These are phyloP conservation scores for Marasmius tenuissimus DNA, from an alignment of 1,284 basidiomycete species.

Conservation along the genomic window DNA sequence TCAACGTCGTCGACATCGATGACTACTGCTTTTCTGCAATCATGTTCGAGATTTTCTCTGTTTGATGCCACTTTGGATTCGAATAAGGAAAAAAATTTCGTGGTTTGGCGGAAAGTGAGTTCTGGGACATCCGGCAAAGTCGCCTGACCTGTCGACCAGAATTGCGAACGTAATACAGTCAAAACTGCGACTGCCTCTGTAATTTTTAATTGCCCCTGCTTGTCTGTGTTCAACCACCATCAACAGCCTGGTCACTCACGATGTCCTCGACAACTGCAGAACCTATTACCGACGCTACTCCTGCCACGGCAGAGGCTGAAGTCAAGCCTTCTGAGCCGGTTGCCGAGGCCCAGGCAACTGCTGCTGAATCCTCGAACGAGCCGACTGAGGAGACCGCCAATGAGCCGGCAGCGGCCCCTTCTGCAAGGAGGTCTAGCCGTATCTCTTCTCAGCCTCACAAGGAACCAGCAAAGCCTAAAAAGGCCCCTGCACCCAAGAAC, in stretches of 20 bases:
- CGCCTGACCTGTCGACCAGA: constrained; percentile 1
- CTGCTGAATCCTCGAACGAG: constrained; percentile 27
- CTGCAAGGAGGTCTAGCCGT: constrained; percentile 47
- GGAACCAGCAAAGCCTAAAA: constrained; percentile 24
- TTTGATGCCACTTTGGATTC: too few relatives aligned
- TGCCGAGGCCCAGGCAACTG: constrained; percentile 30
- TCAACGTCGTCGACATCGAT: not conserved
- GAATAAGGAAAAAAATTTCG: not conserved
- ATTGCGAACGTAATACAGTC: constrained; percentile 5
- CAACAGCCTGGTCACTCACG: not conserved
- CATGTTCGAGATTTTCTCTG: not conserved
- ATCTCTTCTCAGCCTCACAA: constrained; percentile 41
- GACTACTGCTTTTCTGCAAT: not conserved
- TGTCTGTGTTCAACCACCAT: not conserved
- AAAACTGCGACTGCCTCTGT: constrained; percentile 1
- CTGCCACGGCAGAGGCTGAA: not conserved
- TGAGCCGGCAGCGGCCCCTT: constrained; percentile 22
- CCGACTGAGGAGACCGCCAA: constrained; percentile 11
- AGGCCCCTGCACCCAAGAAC: constrained; percentile 25
- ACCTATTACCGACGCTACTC: not conserved
- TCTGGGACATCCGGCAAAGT: not conserved
- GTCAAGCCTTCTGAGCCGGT: constrained; percentile 5
- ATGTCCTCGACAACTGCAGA: not conserved
- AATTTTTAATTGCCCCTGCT: not conserved
- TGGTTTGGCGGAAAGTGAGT: not conserved